phyloP scores from a whole-genome alignment of 805 yeast genomes.

The Pichia occidentalis region DNA sequence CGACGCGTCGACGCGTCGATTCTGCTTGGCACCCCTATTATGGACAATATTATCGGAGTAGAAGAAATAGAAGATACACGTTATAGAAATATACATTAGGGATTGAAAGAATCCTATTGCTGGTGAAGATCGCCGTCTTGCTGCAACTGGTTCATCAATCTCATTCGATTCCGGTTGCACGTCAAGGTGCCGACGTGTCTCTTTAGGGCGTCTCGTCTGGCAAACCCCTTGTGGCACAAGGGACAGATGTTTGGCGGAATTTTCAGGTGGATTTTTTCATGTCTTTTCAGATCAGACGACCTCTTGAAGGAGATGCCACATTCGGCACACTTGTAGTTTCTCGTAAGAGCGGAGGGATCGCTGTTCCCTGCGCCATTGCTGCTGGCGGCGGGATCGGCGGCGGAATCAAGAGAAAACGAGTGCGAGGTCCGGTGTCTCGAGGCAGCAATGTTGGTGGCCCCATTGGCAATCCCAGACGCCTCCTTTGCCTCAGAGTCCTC shows the following conservation, averaged over 20 bases:
- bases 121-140: neutral
- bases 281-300: slow-evolving; percentile 64
- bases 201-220: slow-evolving; percentile 74
- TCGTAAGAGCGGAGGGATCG: slow-evolving; percentile 15
- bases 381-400: too few species aligned
- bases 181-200: slow-evolving; percentile 71
- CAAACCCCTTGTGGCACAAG: slow-evolving; percentile 75
- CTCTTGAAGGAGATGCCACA: slow-evolving; percentile 62
- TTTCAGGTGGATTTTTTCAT: slow-evolving; percentile 66
- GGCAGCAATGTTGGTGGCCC: too few species aligned
- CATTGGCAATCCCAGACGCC: neutral
- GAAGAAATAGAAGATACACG: too few species aligned
- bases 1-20: too few species aligned
- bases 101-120: too few species aligned
- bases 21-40: too few species aligned
- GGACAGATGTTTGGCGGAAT: slow-evolving; percentile 72
- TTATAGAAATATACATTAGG: too few species aligned
- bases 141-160: slow-evolving; percentile 26
- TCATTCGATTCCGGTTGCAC: slow-evolving; percentile 64
- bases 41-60: too few species aligned
- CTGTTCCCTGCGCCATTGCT: neutral
- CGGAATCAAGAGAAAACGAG: too few species aligned
- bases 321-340: slow-evolving; percentile 41
- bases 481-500: neutral
- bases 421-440: too few species aligned